Conservation (phyloP, 208 protist genomes). For the Spongospora subterranea region DNA sequence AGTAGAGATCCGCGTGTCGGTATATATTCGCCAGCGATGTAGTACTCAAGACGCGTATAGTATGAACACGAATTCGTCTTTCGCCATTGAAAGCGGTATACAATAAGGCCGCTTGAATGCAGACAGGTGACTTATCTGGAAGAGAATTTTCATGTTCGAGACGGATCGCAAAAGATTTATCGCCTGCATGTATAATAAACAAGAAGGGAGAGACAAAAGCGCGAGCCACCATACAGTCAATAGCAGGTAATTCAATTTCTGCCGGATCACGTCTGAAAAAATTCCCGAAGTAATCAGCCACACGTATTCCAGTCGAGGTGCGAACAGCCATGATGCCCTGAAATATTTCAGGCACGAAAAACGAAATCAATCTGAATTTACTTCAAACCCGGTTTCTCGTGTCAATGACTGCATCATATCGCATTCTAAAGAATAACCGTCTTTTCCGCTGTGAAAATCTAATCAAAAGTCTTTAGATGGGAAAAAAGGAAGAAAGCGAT, state of each 20-base stretch:
- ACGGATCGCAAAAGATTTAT: conserved; percentile 61
- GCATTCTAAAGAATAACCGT: background rate
- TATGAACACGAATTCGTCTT: conserved; percentile 63
- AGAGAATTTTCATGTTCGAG: conserved; percentile 64
- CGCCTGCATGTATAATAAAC: conserved; percentile 32
- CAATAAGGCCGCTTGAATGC: conserved; percentile 67
- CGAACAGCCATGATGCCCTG: conserved; percentile 63
- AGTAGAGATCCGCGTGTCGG: conserved; percentile 68
- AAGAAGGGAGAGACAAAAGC: background rate
- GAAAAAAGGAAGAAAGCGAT: background rate
- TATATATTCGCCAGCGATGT: conserved; percentile 60
- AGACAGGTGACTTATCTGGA: conserved; percentile 1
- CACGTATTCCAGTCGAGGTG: conserved; percentile 54
- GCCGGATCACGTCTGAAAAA: background rate
- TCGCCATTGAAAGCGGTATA: conserved; percentile 68
- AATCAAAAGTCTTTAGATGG: background rate
- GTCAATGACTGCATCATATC: conserved; percentile 50
- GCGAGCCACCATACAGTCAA: conserved; percentile 30
- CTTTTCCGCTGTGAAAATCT: conserved; percentile 30
- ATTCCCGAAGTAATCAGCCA: conserved; percentile 48
- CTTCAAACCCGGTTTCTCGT: conserved; percentile 63
- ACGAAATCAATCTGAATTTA: background rate
- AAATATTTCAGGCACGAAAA: background rate
- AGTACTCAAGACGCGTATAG: background rate
- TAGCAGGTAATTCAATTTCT: conserved; percentile 63